Evolutionary conservation across 805 yeast genomes (phyloP), one percentile per base, ranked within the genome.

Genomic region (Priceomyces melissophilus): DNA sequence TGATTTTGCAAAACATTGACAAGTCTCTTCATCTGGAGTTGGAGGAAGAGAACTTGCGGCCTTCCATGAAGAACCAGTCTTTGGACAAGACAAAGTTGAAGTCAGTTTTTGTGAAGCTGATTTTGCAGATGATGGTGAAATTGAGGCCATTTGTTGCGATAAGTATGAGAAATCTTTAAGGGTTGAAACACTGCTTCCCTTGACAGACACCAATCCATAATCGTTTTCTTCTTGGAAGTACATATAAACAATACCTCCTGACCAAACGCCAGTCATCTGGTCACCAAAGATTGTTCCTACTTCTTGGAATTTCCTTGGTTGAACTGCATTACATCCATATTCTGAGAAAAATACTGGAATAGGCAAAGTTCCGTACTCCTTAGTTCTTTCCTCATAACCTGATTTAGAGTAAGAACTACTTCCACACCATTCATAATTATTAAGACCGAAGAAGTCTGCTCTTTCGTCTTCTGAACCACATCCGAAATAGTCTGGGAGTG

Each of bases 341-440:
- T 85, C 93, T 34, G 90, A 83, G 71, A 85, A 84, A 73, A 85
- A 84, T 38, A 76, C 68, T 39, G 91, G 95, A 38, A 85, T 70
- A 32, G 86, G 77, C 60, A 84, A 64, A 67, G 83, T 78, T 32
- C 71, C 44, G 60, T 84, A 84, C 44, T 81, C 82, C 23, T 69
- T 63, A 37, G 90, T 83, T 70, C 84, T 76, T 47, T 65, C 75
- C 48, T 69, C 56, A 66, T 81, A 85, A 58, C 93, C 93, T 43
- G 90, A 83, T 5, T 61, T 47, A 26, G 57, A 40, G 70, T 71
- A 84, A 39, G 76, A 59, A 13, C 87, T 78, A 13, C 57, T 34
- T 55, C 91, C 91, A 74, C 93, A 84, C 93, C 93, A 85, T 70
- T 83, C 88, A 71, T 85, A 85, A 88, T 84, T 84, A 76, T 85